A percentile compares a stretch with the other conserved stretches of the same genome.
These are phyloP conservation scores for Trichoderma virens DNA, from an alignment of 495 filamentous ascomycete species.

Conservation along the genomic window DNA sequence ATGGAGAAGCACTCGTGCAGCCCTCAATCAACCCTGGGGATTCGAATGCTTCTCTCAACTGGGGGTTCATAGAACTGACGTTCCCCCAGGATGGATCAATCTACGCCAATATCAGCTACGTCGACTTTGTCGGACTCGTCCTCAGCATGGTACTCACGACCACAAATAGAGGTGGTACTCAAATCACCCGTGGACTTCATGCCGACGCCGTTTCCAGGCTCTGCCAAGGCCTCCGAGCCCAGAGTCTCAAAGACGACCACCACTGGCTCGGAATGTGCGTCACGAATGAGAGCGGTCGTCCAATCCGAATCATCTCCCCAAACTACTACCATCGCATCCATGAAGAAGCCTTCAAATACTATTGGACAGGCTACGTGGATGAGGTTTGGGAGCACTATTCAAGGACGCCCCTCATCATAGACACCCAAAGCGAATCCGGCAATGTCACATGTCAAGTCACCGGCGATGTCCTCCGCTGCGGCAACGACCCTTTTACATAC, in stretches of 20 bases:
- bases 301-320: slow-evolving; percentile 33
- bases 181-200: slow-evolving; percentile 29
- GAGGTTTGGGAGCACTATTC: slow-evolving; percentile 33
- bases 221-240: slow-evolving; percentile 29
- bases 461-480: slow-evolving; percentile 25
- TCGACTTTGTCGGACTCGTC: slow-evolving; percentile 40
- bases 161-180: slow-evolving; percentile 17
- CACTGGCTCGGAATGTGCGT: slow-evolving; percentile 35
- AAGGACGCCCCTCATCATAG: slow-evolving; percentile 27
- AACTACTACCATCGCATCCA: slow-evolving; percentile 26
- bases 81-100: slow-evolving; percentile 13
- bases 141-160: slow-evolving; percentile 33
- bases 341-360: slow-evolving; percentile 21
- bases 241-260: slow-evolving; percentile 24
- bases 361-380: slow-evolving; percentile 34
- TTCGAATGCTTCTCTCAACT: slow-evolving; percentile 19
- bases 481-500: slow-evolving; percentile 32
- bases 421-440: slow-evolving; percentile 29
- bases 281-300: slow-evolving; percentile 20
- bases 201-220: slow-evolving; percentile 25
- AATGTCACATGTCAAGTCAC: slow-evolving; percentile 30
- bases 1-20: slow-evolving; percentile 30
- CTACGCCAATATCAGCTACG: slow-evolving; percentile 40
- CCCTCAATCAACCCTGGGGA: slow-evolving; percentile 34
- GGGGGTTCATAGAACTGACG: slow-evolving; percentile 22